phyloP scores from a whole-genome alignment of 2,329 filamentous ascomycete species.

The Capronia americana region DNA sequence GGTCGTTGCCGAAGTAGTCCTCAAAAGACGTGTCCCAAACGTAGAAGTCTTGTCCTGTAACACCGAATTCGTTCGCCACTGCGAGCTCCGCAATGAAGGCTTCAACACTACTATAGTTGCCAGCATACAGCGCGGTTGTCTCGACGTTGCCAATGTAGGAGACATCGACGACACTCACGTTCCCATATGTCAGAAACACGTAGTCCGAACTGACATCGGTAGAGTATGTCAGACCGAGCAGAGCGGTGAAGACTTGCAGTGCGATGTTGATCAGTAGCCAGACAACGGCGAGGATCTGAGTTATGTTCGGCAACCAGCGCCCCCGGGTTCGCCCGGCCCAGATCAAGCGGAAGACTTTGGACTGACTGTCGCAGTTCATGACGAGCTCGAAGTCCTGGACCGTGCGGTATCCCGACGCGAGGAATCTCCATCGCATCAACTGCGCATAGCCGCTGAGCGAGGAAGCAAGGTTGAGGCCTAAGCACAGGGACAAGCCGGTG shows the following conservation, averaged over 20 bases:
- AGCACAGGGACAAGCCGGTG: slow-evolving; percentile 24
- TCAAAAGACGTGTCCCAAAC: slow-evolving; percentile 8
- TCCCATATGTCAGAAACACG: slow-evolving; percentile 20
- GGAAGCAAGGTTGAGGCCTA: slow-evolving; percentile 32
- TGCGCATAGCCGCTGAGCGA: slow-evolving; percentile 29
- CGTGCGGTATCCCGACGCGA: slow-evolving; percentile 31
- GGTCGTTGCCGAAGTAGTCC: slow-evolving; percentile 1
- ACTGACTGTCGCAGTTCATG: slow-evolving; percentile 33
- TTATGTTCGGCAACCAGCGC: slow-evolving; percentile 26
- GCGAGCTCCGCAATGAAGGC: slow-evolving; percentile 15
- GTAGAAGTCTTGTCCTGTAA: slow-evolving; percentile 29
- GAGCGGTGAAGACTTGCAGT: slow-evolving; percentile 31
- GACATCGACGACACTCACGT: slow-evolving; percentile 32
- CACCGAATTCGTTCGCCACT: slow-evolving; percentile 24
- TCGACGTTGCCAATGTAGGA: slow-evolving; percentile 28
- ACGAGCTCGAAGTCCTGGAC: slow-evolving; percentile 23
- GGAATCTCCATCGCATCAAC: slow-evolving; percentile 36
- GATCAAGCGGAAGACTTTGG: slow-evolving; percentile 29
- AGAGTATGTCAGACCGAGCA: slow-evolving; percentile 37
- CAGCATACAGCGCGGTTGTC: slow-evolving; percentile 15
- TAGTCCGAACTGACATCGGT: slow-evolving; percentile 31
- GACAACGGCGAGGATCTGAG: slow-evolving; percentile 26
- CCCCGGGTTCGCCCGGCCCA: slow-evolving; percentile 31
- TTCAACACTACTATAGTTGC: slow-evolving; percentile 3
- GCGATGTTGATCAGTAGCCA: slow-evolving; percentile 32